These are phyloP conservation scores for Globisporangium canariense DNA, from an alignment of 352 stramenopile genomes.

Conservation along the genomic window DNA sequence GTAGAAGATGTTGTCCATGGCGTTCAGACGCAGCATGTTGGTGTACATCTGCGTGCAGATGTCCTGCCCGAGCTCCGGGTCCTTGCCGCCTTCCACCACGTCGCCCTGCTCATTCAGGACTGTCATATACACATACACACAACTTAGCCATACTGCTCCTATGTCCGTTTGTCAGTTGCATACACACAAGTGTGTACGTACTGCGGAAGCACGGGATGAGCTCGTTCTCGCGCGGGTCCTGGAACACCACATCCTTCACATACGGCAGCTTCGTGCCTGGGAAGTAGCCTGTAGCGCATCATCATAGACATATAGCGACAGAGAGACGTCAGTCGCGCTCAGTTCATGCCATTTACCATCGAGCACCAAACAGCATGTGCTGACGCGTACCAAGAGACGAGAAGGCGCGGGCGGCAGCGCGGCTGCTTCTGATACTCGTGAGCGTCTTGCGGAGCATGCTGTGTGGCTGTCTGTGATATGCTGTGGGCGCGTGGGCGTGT, in stretches of 20 bases:
- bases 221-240: slow-evolving; percentile 77
- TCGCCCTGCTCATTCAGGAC: slow-evolving; percentile 86
- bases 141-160: slow-evolving; percentile 13
- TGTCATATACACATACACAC: slow-evolving; percentile 23
- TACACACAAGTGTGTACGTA: slow-evolving; percentile 30
- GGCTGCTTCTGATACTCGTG: slow-evolving; percentile 10
- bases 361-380: background rate
- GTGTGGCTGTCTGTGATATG: background rate
- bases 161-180: background rate
- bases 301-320: background rate
- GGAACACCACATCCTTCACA: slow-evolving; percentile 85
- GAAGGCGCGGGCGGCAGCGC: slow-evolving; percentile 17
- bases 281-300: slow-evolving; percentile 43
- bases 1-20: slow-evolving; percentile 98
- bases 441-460: slow-evolving; percentile 19
- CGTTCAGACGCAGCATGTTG: slow-evolving; percentile 80
- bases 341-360: background rate
- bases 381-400: slow-evolving; percentile 31
- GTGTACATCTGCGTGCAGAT: slow-evolving; percentile 85
- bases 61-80: slow-evolving; percentile 77
- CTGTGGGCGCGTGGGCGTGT: background rate
- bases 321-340: background rate
- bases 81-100: slow-evolving; percentile 60
- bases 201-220: slow-evolving; percentile 89
- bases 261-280: slow-evolving; percentile 86